phyloP scores from a whole-genome alignment of 2,329 filamentous ascomycete species.

The Fusarium tjaetaba region DNA sequence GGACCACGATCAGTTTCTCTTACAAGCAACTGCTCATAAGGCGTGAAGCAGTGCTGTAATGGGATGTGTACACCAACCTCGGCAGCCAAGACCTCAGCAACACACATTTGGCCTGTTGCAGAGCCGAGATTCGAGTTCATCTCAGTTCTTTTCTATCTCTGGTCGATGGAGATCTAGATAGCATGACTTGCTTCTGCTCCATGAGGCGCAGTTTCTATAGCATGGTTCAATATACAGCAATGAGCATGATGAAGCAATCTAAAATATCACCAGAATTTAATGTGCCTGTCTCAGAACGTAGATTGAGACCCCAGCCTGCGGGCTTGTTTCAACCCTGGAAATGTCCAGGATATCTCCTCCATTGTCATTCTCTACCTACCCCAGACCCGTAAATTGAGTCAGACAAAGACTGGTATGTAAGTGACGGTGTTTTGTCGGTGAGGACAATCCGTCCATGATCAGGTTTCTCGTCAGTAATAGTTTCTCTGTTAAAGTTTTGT shows the following conservation, averaged over 20 bases:
- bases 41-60: background rate
- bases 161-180: constrained; percentile 15
- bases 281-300: constrained; percentile 1
- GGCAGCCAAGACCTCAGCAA: constrained; percentile 10
- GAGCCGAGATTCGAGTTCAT: constrained; percentile 22
- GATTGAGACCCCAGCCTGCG: constrained; percentile 25
- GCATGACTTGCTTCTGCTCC: background rate
- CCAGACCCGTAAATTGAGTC: constrained; percentile 37
- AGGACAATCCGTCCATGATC: constrained; percentile 8
- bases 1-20: background rate
- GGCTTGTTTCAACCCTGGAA: constrained; percentile 37
- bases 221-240: background rate
- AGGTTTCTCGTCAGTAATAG: background rate
- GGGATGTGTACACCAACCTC: background rate
- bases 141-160: constrained; percentile 9
- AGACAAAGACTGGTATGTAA: constrained; percentile 34
- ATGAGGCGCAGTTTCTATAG: background rate
- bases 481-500: background rate
- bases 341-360: constrained; percentile 9
- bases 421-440: constrained; percentile 30
- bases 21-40: background rate
- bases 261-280: constrained; percentile 3
- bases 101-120: constrained; percentile 11
- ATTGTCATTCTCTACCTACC: constrained; percentile 36
- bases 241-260: constrained; percentile 20